Evolutionary conservation across 176 grass and related monocot species (phyloP), one percentile per base, ranked within the genome.

Genomic region (Themeda triandra): DNA sequence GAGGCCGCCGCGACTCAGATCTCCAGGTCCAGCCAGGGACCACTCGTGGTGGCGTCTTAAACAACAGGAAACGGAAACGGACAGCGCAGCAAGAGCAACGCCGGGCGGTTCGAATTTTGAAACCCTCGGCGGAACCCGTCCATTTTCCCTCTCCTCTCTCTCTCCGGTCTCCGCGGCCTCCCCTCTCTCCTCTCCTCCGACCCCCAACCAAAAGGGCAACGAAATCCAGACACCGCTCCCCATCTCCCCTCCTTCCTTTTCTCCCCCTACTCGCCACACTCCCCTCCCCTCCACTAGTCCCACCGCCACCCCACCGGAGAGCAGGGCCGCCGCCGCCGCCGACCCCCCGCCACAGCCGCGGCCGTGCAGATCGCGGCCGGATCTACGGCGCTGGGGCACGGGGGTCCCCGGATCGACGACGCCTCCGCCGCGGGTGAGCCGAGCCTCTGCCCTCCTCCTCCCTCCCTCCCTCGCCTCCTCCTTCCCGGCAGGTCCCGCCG

Each of bases 101-200:
- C 4, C 51, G 14, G 14, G 24, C 35, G 2, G 70, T 83, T 83
- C 70, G 81, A 83, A 83, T 75, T 83, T 83, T 83, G 81, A 83
- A 83, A 72, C 39, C 68, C 67, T 60, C 53, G 10, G 2, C 54
- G n/a, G n/a, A 39, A 23, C 30, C 71, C 71, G 13, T 29, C 78
- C 29, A 32, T 36, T 74, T 83, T 75, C 70, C 70, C 81, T 83
- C 81, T 74, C 81, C 54, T 40, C 69, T 71, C 48, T 14, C 3
- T 11, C 18, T 27, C 23, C 56, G 58, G n/a, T 27, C 41, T 74
- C 71, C 71, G 13, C n/a, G n/a, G n/a, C n/a, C n/a, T n/a, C n/a
- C 13, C 8, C 27, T 4, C 10, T 13, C 45, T 21, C 9, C 14
- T 23, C 28, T 63, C 59, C 59, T 4, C 5, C 33, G 33, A 35